Base-by-base conservation (phyloP, 1,139 yeast genomes). In the Sugiyamaella paludigena region DNA sequence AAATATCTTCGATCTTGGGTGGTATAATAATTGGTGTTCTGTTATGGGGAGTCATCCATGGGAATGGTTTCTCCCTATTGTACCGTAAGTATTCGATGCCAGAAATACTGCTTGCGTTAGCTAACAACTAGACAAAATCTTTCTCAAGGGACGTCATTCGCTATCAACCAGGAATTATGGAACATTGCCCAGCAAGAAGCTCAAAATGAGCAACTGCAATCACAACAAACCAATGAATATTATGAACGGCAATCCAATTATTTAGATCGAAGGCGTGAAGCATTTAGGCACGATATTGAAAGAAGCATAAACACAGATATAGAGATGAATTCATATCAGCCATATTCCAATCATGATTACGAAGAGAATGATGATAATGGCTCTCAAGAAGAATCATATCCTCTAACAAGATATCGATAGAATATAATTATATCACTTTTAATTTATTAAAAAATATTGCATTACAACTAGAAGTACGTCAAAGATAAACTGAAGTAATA, bases 1-100 rank as follows among this genome's bases (percentile, higher is more conserved):
- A 1, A 87, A 92, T 65, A 74, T 87, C 4, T 92, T 81, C 65
- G 88, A 91, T 65, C 62, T 92, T 36, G 97, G 97, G 0, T 63
- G 60, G 48, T 62, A 60, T 27, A 62, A 59, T 5, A 92, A 92
- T 64, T 82, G 91, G 84, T 56, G 64, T 15, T 74, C 77, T 12
- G 77, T 87, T 1, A 84, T 92, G 95, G 98, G 98, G 0, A 56
- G 65, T 1, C 64, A 69, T 1, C 74, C 81, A 77, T 47, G 57
- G 15, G 80, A 81, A 53, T 89, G 97, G 97, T 32, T 84, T 3
- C 62, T 89, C 0, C 98, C 98, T 0, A 61, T 85, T 2, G 45
- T 45, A n/a, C 54, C 59, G 11, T 19, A 19, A 19, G 24, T 19
- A 19, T 4, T 19, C 24, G 24, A 5, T 3, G 24, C 24, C 24